Evolutionary conservation across 208 protist genomes (phyloP).

Genomic region (Naegleria lovaniensis): DNA sequence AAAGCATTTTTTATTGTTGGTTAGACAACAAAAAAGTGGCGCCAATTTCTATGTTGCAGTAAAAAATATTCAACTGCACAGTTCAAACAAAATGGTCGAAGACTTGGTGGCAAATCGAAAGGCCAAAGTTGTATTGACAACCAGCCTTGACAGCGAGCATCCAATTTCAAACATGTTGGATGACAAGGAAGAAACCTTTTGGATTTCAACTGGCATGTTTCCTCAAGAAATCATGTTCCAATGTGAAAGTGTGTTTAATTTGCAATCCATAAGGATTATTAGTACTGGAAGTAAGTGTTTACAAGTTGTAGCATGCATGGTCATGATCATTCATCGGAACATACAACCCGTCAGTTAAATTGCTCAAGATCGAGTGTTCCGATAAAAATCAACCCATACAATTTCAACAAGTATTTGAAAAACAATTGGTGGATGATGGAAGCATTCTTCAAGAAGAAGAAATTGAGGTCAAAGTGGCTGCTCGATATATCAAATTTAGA

Average conservation of each 20-base stretch:
- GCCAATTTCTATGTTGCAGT: too few species aligned
- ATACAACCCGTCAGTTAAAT: not conserved
- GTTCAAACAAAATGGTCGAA: not conserved
- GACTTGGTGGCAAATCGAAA: not conserved
- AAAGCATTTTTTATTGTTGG: too few species aligned
- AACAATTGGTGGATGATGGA: not conserved
- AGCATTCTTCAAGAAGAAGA: not conserved
- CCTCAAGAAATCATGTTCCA: conserved; percentile 19
- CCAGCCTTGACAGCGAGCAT: not conserved
- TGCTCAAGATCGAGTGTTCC: not conserved
- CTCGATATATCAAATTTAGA: not conserved
- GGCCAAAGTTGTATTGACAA: not conserved
- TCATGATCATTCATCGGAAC: not conserved
- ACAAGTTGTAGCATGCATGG: too few species aligned
- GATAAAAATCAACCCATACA: conserved; percentile 12
- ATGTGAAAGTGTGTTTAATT: not conserved
- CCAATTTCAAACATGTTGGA: not conserved
- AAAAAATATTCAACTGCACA: too few species aligned
- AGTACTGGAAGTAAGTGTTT: not conserved
- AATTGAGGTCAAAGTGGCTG: not conserved
- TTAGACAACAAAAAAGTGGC: too few species aligned
- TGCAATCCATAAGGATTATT: not conserved
- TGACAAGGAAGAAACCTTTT: conserved; percentile 9
- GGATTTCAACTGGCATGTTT: conserved; percentile 11
- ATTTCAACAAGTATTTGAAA: not conserved